Conservation (phyloP, 495 filamentous ascomycete genomes). For the Aspergillus wentii region DNA sequence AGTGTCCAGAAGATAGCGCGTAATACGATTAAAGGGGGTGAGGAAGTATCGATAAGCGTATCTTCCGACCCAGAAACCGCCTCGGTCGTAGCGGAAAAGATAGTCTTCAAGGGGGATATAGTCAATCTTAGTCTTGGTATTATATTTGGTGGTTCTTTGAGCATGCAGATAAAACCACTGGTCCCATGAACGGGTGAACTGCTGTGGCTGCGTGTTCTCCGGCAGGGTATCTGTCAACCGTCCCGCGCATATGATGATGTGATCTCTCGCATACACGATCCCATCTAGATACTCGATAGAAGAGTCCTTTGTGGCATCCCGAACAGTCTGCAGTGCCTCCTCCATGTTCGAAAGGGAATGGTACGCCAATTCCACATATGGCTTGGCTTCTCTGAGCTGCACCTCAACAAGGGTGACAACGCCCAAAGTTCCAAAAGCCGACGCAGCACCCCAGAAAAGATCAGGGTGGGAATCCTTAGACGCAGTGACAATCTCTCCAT, state of each 20-base stretch:
- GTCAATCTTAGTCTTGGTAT: constrained; percentile 21
- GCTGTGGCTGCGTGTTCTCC: constrained; percentile 12
- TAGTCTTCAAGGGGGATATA: constrained; percentile 53
- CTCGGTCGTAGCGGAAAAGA: constrained; percentile 60
- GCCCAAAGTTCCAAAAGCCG: constrained; percentile 48
- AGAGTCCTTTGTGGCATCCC: constrained; percentile 22
- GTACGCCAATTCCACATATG: constrained; percentile 47
- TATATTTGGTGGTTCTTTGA: constrained; percentile 10
- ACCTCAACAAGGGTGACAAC: constrained; percentile 50
- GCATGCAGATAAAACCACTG: constrained; percentile 59
- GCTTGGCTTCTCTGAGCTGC: constrained; percentile 40
- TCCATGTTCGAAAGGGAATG: constrained; percentile 30
- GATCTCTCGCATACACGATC: constrained; percentile 39
- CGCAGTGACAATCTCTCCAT: constrained; percentile 43
- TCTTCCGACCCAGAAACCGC: constrained; percentile 53
- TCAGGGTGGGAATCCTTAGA: constrained; percentile 32
- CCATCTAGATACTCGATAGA: constrained; percentile 52
- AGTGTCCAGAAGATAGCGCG: constrained; percentile 46
- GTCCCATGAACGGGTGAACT: constrained; percentile 45
- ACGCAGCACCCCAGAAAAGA: constrained; percentile 49
- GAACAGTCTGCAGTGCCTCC: constrained; percentile 35
- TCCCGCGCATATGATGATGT: constrained; percentile 46
- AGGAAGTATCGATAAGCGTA: constrained; percentile 52
- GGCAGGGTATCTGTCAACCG: constrained; percentile 28
- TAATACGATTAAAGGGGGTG: constrained; percentile 49